Percentiles rank a stretch among this genome's conserved stretches.
Evolutionary conservation across 2,329 filamentous ascomycete genomes (phyloP).

Genomic region (Malbranchea cinnamomea): DNA sequence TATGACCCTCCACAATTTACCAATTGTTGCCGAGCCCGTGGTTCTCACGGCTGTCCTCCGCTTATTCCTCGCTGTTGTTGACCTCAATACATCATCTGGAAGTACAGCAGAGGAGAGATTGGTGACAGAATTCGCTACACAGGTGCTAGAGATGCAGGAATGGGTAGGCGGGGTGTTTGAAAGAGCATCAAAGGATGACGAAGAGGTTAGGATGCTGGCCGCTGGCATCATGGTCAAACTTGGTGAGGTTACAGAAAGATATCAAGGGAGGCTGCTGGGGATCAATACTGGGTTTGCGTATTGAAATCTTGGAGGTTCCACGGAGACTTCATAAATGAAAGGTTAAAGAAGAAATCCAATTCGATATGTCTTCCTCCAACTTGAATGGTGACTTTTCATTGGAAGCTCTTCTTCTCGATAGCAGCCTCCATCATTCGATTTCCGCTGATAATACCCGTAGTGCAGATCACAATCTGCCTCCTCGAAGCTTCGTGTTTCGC

Average conservation of each 20-base stretch:
- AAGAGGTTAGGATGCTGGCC: conserved; percentile 42
- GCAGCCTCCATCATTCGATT: conserved; percentile 77
- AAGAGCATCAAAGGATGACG: conserved; percentile 28
- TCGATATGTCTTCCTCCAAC: no score
- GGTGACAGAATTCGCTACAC: conserved; percentile 57
- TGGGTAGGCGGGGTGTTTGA: conserved; percentile 73
- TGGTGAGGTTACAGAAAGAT: conserved; percentile 68
- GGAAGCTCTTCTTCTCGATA: conserved; percentile 57
- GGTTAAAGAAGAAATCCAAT: no score
- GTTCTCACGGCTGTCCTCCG: conserved; percentile 66
- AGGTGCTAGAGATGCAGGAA: conserved; percentile 71
- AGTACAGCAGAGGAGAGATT: conserved; percentile 47
- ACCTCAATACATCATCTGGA: conserved; percentile 49
- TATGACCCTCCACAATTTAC: conserved; percentile 44
- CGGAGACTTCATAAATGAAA: no score
- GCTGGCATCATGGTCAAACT: conserved; percentile 68
- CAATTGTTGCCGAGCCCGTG: conserved; percentile 44
- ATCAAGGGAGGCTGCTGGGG: conserved; percentile 62
- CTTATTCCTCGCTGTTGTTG: conserved; percentile 62
- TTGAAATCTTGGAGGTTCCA: no score
- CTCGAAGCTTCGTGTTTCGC: conserved; percentile 67
- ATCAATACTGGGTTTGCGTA: conserved; percentile 39
- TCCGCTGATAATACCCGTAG: conserved; percentile 81
- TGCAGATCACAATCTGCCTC: conserved; percentile 78
- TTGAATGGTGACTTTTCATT: no score